Percentiles rank a stretch among this genome's conserved stretches.
These are phyloP conservation scores for Davidsoniella eucalypti DNA, from an alignment of 2,329 filamentous ascomycete species.

Conservation along the genomic window DNA sequence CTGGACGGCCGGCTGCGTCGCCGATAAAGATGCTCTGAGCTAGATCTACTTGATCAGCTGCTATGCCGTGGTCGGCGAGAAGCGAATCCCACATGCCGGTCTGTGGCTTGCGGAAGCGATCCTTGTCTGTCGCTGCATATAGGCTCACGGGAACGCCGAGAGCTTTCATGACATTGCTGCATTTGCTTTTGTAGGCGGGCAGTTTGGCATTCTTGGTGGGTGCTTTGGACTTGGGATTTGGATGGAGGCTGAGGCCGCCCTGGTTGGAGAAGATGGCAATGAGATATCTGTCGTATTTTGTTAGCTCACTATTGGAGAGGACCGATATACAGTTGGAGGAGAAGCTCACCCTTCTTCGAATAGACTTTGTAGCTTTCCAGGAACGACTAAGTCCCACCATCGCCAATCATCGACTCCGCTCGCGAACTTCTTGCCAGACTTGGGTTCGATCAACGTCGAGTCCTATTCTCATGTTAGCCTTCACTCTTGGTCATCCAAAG, in stretches of 20 bases:
- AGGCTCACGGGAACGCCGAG: conserved; percentile 62
- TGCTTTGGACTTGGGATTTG: conserved; percentile 47
- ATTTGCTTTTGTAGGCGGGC: conserved; percentile 69
- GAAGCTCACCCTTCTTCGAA: conserved; percentile 47
- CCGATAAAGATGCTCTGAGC: conserved; percentile 69
- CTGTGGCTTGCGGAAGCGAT: conserved; percentile 74
- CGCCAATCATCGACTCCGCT: conserved; percentile 68
- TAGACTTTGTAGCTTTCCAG: conserved; percentile 47
- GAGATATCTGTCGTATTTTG: conserved; percentile 37
- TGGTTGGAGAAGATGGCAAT: conserved; percentile 82
- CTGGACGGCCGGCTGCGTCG: conserved; percentile 55
- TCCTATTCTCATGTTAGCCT: conserved; percentile 36
- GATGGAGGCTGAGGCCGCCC: conserved; percentile 59
- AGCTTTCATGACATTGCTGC: conserved; percentile 48
- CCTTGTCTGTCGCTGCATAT: conserved; percentile 73
- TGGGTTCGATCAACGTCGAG: conserved; percentile 67
- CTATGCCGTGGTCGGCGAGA: conserved; percentile 41
- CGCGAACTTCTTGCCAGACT: conserved; percentile 66
- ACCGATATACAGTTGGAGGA: not conserved
- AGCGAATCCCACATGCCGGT: conserved; percentile 69
- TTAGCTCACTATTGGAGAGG: conserved; percentile 4
- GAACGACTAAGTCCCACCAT: conserved; percentile 73
- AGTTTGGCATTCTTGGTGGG: conserved; percentile 40
- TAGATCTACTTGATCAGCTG: conserved; percentile 46
- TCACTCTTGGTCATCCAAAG: not conserved